These are phyloP conservation scores for Tolypocladium sp. DNA, from an alignment of 2,329 filamentous ascomycete species.

Conservation along the genomic window DNA sequence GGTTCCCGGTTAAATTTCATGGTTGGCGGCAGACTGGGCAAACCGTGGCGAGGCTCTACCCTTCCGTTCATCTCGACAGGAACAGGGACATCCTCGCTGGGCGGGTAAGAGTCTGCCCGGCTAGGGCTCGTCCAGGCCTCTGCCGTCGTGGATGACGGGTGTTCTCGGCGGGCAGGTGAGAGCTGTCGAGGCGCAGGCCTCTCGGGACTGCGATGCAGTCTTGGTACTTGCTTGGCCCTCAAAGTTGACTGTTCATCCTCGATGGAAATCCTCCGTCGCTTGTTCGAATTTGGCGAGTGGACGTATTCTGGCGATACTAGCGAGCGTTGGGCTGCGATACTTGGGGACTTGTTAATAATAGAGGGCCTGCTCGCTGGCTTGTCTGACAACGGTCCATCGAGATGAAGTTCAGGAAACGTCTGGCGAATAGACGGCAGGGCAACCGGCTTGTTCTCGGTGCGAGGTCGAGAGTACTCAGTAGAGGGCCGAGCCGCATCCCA, in stretches of 20 bases:
- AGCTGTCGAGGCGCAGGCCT: slow-evolving; percentile 20
- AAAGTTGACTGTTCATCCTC: slow-evolving; percentile 30
- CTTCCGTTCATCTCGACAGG: slow-evolving; percentile 24
- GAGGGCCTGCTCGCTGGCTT: not conserved
- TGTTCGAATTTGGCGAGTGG: slow-evolving; percentile 37
- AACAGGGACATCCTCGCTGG: slow-evolving; percentile 8
- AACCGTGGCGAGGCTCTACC: slow-evolving; percentile 23
- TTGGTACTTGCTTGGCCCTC: slow-evolving; percentile 34
- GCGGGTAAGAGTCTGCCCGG: not conserved
- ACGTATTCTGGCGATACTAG: slow-evolving; percentile 36
- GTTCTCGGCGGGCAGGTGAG: slow-evolving; percentile 25
- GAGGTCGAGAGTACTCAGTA: slow-evolving; percentile 23
- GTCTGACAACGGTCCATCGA: slow-evolving; percentile 9
- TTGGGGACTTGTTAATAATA: not conserved
- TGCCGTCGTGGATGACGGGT: slow-evolving; percentile 10
- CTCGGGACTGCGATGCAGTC: slow-evolving; percentile 31
- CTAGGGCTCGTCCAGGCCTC: slow-evolving; percentile 25
- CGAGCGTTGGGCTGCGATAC: not conserved
- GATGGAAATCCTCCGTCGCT: slow-evolving; percentile 35
- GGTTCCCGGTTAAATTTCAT: slow-evolving; percentile 27
- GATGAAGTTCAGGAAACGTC: slow-evolving; percentile 33
- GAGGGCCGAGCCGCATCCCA: slow-evolving; percentile 27
- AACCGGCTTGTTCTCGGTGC: slow-evolving; percentile 28
- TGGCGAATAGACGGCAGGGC: slow-evolving; percentile 43
- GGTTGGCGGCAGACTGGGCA: slow-evolving; percentile 29